Evolutionary conservation across 129 eudicot species (phyloP).

Genomic region (Deinandra increscens): DNA sequence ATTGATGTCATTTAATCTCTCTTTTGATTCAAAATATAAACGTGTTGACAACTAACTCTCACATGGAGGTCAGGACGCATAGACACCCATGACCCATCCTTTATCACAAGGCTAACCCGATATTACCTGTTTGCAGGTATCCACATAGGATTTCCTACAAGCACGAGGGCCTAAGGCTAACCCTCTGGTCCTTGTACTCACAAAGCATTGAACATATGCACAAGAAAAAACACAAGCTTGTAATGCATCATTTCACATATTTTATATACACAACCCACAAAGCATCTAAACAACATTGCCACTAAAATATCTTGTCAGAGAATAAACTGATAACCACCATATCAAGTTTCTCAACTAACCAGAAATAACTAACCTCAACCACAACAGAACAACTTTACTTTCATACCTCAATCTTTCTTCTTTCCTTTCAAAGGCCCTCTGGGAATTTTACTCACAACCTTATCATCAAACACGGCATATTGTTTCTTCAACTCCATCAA

Average conservation of each 20-base stretch:
- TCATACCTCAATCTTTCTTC: constrained; percentile 47
- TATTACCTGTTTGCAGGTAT: no score
- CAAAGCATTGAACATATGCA: no score
- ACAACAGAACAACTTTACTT: constrained; percentile 8
- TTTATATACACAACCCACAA: constrained; percentile 8
- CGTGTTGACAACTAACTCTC: no score
- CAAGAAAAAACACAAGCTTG: not conserved
- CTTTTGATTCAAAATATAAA: no score
- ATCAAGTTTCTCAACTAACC: constrained; percentile 8
- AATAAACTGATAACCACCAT: constrained; percentile 1
- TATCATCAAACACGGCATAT: constrained; percentile 65
- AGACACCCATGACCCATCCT: no score
- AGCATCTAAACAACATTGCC: constrained; percentile 19
- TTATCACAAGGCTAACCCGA: no score
- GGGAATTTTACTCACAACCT: constrained; percentile 72
- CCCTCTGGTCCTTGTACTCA: no score
- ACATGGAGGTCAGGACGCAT: no score
- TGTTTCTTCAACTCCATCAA: constrained; percentile 58
- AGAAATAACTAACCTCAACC: constrained; percentile 8
- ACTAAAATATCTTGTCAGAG: not conserved
- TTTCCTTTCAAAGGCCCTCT: constrained; percentile 59
- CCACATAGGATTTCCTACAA: no score
- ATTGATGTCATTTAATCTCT: no score
- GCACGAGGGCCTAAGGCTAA: no score
- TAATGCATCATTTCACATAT: constrained; percentile 11